Conservation (phyloP, 306 rosid species). For the Gynostemma pentaphyllum region DNA sequence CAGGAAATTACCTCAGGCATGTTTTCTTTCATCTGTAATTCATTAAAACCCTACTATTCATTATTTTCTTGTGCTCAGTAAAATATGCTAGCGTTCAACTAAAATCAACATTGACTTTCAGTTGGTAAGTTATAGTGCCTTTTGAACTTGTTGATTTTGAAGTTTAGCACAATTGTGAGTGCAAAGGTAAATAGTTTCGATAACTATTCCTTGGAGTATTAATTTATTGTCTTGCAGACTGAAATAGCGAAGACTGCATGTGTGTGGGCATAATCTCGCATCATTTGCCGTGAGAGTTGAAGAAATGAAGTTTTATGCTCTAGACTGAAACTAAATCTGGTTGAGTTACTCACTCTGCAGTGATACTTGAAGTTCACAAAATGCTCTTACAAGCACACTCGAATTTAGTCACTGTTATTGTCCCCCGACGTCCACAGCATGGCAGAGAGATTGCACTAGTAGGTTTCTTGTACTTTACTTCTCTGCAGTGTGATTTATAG, state of each 20-base stretch:
- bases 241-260: not conserved
- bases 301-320: not conserved
- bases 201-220: not conserved
- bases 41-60: no score
- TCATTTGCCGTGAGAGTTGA: not conserved
- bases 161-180: not conserved
- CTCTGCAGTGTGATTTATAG: not conserved
- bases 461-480: slow-evolving; percentile 11
- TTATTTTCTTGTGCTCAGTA: no score
- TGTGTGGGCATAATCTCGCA: not conserved
- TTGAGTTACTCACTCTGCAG: slow-evolving; percentile 39
- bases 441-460: slow-evolving; percentile 77
- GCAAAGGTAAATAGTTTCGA: not conserved
- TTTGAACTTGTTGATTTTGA: not conserved
- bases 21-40: no score
- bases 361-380: slow-evolving; percentile 54
- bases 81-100: no score
- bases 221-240: not conserved
- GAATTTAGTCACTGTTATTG: slow-evolving; percentile 57
- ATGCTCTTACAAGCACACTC: slow-evolving; percentile 48
- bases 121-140: not conserved
- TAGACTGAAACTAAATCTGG: not conserved
- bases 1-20: no score
- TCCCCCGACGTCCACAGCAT: slow-evolving; percentile 67
- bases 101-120: not conserved